Evolutionary conservation across 176 grass and related monocot genomes (phyloP).

Genomic region (Juncus inflexus): DNA sequence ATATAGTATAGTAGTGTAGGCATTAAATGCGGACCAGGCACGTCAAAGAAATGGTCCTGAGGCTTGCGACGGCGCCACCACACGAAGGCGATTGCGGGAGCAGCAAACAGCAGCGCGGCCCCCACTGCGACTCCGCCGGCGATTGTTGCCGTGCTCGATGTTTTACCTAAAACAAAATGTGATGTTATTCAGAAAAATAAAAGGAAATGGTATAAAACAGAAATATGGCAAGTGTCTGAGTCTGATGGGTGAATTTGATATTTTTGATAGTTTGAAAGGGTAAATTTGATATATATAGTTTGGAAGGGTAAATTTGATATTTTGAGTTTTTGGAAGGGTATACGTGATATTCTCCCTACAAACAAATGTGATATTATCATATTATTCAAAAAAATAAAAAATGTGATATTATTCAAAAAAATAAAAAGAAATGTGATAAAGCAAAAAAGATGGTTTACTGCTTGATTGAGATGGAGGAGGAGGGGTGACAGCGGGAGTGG

Average conservation of each 20-base stretch:
- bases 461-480: conserved; percentile 28
- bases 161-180: background rate
- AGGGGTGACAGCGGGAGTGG: conserved; percentile 53
- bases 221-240: background rate
- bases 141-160: conserved; percentile 58
- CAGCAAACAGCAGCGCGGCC: conserved; percentile 59
- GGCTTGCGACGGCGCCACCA: conserved; percentile 62
- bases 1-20: conserved; percentile 11
- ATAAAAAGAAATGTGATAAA: background rate
- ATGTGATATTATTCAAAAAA: background rate
- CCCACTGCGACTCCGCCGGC: conserved; percentile 73
- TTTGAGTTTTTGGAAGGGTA: no score
- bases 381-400: background rate
- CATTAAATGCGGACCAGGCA: conserved; percentile 42
- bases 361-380: background rate
- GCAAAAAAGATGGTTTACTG: conserved; percentile 31
- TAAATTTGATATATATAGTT: background rate
- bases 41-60: conserved; percentile 68
- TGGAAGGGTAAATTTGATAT: no score
- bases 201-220: background rate
- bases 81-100: conserved; percentile 62
- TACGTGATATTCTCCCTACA: background rate
- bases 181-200: conserved; percentile 7
- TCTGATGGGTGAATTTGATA: background rate
- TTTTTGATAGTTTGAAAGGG: conserved; percentile 11